Evolutionary conservation across 495 filamentous ascomycete genomes (phyloP), one percentile per base, ranked within the genome.

Genomic region (Penicillium turbatum): DNA sequence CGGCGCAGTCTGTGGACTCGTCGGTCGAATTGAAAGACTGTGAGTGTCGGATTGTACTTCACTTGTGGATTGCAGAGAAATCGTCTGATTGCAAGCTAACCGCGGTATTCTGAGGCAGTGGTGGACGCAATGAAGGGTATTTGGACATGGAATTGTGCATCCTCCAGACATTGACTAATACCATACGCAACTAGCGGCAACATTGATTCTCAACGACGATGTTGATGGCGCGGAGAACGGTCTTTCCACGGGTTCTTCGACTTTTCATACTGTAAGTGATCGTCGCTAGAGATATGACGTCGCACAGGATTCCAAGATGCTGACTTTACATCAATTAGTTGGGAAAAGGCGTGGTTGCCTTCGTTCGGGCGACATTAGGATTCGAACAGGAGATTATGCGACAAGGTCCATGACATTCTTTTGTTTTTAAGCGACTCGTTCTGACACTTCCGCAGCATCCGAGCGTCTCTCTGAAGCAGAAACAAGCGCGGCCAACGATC

Each of bases 311-410:
- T 24, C 17, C 1, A 24, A 16, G 12, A 19, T 24, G 41, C 60
- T 63, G 54, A 63, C 38, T 11, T 30, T 30, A 15, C 39, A 32
- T n/a, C 32, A 34, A 53, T 48, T 67, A 90, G 77, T 78, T 97
- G 17, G 93, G 88, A 7, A 75, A 85, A 63, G 89, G 89, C 34
- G 82, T 96, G 26, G 82, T 92, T 37, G 81, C 80, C 29, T 97
- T 97, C 60, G 84, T 98, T 62, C 78, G 82, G 57, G 91, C 91
- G 36, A 87, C 91, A 11, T 72, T 98, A 9, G 92, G 95, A 5
- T 95, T 96, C 63, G 93, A 98, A 70, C 88, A 92, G 59, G 89
- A 93, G n/a, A 76, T 95, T 50, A 95, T 98, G 88, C 82, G 82
- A 54, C 84, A 95, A 74, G 84, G 83, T 85, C 16, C 41, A 72